A percentile compares a stretch with the other conserved stretches of the same genome.
Evolutionary conservation across 2,329 filamentous ascomycete genomes (phyloP).

Genomic region (Coniella vitis): DNA sequence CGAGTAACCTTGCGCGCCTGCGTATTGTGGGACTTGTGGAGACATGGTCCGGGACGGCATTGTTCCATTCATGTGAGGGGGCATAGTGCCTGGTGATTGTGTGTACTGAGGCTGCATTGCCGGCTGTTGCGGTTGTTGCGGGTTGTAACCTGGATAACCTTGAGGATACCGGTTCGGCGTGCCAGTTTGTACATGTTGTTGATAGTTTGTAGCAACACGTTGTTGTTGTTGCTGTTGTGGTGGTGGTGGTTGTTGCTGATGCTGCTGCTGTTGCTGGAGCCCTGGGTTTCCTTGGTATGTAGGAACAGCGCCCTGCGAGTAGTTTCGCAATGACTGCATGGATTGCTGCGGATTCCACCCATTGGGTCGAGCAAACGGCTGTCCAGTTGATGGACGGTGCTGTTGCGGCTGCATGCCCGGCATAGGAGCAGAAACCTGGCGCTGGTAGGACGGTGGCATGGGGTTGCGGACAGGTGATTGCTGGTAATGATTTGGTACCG

Average conservation of each 20-base stretch:
- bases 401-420: slow-evolving; percentile 33
- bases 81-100: slow-evolving; percentile 28
- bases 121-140: slow-evolving; percentile 20
- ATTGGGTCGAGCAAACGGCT: slow-evolving; percentile 42
- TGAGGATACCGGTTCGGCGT: slow-evolving; percentile 34
- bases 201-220: slow-evolving; percentile 33
- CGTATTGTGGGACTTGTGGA: slow-evolving; percentile 30
- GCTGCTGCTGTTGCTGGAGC: slow-evolving; percentile 32
- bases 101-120: slow-evolving; percentile 18
- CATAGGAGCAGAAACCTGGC: slow-evolving; percentile 33
- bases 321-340: slow-evolving; percentile 45
- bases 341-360: slow-evolving; percentile 40
- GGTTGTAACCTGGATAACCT: slow-evolving; percentile 21
- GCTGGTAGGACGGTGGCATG: slow-evolving; percentile 26
- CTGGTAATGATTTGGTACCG: slow-evolving; percentile 37
- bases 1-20: slow-evolving; percentile 32
- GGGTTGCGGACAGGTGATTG: slow-evolving; percentile 36
- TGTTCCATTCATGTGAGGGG: slow-evolving; percentile 39
- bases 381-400: slow-evolving; percentile 27
- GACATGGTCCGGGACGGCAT: slow-evolving; percentile 37
- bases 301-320: slow-evolving; percentile 35
- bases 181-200: slow-evolving; percentile 33
- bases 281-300: slow-evolving; percentile 36
- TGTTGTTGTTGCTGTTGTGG: slow-evolving; percentile 22
- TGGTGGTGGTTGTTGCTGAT: slow-evolving; percentile 16